phyloP scores from a whole-genome alignment of 1,139 yeast genomes.

The Geotrichum macrosporum region DNA sequence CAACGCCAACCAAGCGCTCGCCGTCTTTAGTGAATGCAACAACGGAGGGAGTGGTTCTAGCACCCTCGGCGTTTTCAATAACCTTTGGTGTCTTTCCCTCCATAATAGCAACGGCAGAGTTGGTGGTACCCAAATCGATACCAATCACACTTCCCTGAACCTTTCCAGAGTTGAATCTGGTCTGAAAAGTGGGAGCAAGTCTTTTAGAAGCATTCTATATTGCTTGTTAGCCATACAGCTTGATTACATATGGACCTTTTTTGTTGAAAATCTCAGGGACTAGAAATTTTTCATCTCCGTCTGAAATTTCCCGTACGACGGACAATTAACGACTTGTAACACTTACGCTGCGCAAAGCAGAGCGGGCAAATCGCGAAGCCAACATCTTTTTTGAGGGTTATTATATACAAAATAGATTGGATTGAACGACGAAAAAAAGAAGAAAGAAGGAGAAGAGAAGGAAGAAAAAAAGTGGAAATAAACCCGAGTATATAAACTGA shows the following conservation, averaged over 20 bases:
- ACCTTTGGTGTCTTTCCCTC: constrained; percentile 96
- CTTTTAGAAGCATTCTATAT: constrained; percentile 12
- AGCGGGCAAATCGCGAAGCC: constrained; percentile 23
- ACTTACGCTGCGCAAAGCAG: constrained; percentile 23
- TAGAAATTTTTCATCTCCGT: neutral
- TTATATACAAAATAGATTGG: constrained; percentile 10
- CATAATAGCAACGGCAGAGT: constrained; percentile 98
- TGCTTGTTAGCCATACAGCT: neutral
- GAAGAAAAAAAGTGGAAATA: neutral
- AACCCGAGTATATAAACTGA: neutral
- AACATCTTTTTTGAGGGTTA: constrained; percentile 19
- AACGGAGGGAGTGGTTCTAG: constrained; percentile 97
- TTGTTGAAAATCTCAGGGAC: no score
- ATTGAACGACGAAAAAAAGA: constrained; percentile 6
- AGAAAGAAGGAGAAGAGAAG: constrained; percentile 7
- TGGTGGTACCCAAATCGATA: constrained; percentile 98
- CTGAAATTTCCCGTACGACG: neutral
- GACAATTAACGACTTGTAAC: neutral
- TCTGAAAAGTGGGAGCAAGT: constrained; percentile 41
- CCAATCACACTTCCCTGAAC: constrained; percentile 69
- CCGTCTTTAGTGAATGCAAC: constrained; percentile 97
- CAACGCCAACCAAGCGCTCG: constrained; percentile 94
- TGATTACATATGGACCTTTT: no score
- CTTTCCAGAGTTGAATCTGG: constrained; percentile 41
- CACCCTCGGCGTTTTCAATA: constrained; percentile 97